Conservation (phyloP, 2,329 filamentous ascomycete species). For the Aspergillus uvarum region DNA sequence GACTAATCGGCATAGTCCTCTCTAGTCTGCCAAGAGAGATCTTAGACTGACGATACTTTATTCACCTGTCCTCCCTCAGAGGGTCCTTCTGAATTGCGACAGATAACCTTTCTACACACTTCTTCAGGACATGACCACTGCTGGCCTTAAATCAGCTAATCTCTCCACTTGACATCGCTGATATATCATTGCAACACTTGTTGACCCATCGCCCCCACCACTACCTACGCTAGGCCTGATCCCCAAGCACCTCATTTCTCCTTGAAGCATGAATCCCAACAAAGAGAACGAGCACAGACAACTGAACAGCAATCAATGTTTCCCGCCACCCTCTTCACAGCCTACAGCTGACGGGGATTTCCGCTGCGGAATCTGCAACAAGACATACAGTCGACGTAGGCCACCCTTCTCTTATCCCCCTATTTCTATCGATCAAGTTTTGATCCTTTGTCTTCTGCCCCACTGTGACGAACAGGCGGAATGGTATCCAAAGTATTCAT, state of each 20-base stretch:
- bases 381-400: conserved; percentile 21
- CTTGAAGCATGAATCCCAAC: neutral
- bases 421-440: neutral
- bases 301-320: neutral
- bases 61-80: neutral
- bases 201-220: neutral
- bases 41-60: neutral
- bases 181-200: neutral
- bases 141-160: neutral
- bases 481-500: neutral
- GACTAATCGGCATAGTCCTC: neutral
- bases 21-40: neutral
- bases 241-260: neutral
- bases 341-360: conserved; percentile 18
- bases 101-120: neutral
- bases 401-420: neutral
- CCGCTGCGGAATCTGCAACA: conserved; percentile 20
- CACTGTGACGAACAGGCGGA: neutral
- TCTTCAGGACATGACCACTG: neutral
- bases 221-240: neutral
- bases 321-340: conserved; percentile 19
- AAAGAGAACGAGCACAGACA: neutral
- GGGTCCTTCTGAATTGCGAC: neutral
- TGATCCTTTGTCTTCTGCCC: neutral
- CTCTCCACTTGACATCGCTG: neutral